phyloP scores from a whole-genome alignment of 805 yeast genomes.

The Babjeviella inositovora region DNA sequence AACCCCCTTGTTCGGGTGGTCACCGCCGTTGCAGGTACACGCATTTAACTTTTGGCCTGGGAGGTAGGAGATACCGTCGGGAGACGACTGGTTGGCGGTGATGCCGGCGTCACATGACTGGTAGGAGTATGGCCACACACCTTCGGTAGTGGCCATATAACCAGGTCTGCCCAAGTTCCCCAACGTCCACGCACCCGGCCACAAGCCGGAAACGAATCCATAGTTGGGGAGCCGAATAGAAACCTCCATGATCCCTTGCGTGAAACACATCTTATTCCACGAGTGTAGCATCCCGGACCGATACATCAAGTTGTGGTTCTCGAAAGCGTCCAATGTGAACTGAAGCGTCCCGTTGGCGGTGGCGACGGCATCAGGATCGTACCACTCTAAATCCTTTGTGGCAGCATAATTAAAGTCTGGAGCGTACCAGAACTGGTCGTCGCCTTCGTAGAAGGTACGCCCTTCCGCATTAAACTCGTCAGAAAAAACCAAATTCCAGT shows the following conservation, averaged over 20 bases:
- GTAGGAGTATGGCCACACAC: conserved; percentile 34
- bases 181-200: conserved; percentile 36
- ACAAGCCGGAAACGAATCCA: conserved; percentile 22
- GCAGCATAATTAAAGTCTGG: conserved; percentile 27
- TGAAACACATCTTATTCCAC: conserved; percentile 29
- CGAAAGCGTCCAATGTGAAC: conserved; percentile 20
- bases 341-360: conserved; percentile 22
- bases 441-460: conserved; percentile 26
- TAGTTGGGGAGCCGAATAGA: conserved; percentile 24
- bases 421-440: conserved; percentile 29
- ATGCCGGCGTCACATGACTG: conserved; percentile 32
- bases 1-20: conserved; percentile 27
- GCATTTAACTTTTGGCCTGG: conserved; percentile 25
- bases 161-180: conserved; percentile 35
- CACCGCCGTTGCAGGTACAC: conserved; percentile 26
- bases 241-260: conserved; percentile 23
- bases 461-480: conserved; percentile 33
- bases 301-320: conserved; percentile 24
- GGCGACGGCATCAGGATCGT: conserved; percentile 28
- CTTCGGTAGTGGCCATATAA: conserved; percentile 26
- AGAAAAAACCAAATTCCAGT: conserved; percentile 25
- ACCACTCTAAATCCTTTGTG: conserved; percentile 33
- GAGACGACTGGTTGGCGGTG: conserved; percentile 28
- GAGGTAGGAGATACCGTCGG: conserved; percentile 27
- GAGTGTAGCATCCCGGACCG: conserved; percentile 30